phyloP scores from a whole-genome alignment of 2,329 filamentous ascomycete species.

The Fusarium compactum region DNA sequence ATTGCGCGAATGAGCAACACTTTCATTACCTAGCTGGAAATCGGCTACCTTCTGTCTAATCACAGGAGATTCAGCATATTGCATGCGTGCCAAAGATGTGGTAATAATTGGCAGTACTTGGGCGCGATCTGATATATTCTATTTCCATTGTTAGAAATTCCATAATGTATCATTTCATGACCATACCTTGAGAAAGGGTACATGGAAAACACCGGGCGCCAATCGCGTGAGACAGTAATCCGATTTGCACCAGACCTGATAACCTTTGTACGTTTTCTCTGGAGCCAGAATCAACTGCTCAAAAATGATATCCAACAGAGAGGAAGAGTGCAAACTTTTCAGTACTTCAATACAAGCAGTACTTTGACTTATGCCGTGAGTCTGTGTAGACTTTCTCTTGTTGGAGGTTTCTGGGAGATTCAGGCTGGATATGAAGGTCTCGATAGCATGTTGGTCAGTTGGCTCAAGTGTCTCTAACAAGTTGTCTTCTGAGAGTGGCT shows the following conservation, averaged over 20 bases:
- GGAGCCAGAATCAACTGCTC: constrained; percentile 47
- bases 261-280: constrained; percentile 36
- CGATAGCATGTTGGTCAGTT: constrained; percentile 47
- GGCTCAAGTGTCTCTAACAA: constrained; percentile 32
- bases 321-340: constrained; percentile 8
- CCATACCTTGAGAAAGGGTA: constrained; percentile 52
- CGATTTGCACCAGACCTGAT: constrained; percentile 34
- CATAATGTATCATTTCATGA: not conserved
- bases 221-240: constrained; percentile 46
- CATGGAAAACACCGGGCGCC: constrained; percentile 54
- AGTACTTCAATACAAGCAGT: constrained; percentile 5
- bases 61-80: constrained; percentile 51
- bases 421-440: constrained; percentile 47
- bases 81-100: constrained; percentile 51
- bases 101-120: constrained; percentile 48
- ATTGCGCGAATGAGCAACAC: not conserved
- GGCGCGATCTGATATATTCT: constrained; percentile 47
- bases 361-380: not conserved
- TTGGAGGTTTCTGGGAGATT: constrained; percentile 12
- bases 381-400: not conserved
- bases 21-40: not conserved
- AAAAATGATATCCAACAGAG: constrained; percentile 39
- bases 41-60: constrained; percentile 48
- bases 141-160: constrained; percentile 15
- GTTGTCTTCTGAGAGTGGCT: not conserved